Evolutionary conservation across 306 rosid species (phyloP).

Genomic region (Chamaecrista fasciculata): DNA sequence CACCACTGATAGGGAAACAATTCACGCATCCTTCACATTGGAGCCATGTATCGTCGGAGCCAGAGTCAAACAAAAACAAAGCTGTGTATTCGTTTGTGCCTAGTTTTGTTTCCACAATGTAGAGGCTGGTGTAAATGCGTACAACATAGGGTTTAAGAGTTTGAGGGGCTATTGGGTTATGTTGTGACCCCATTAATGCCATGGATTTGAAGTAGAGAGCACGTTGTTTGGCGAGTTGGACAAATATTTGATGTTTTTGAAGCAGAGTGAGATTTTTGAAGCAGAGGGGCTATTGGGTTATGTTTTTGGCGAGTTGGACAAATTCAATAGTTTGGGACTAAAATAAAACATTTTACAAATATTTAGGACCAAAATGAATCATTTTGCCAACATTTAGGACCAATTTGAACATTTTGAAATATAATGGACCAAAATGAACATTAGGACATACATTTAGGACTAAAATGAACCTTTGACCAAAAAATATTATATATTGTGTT

Average conservation of each 20-base stretch:
- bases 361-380: too few species aligned
- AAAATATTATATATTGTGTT: too few species aligned
- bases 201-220: background rate
- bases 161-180: background rate
- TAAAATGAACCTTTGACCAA: too few species aligned
- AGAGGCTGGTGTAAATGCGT: background rate
- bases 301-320: too few species aligned
- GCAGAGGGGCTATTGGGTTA: too few species aligned
- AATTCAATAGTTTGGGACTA: too few species aligned
- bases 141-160: background rate
- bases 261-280: background rate
- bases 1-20: slow-evolving; percentile 10
- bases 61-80: background rate
- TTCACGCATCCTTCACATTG: slow-evolving; percentile 8
- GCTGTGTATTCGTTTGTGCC: background rate
- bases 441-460: too few species aligned
- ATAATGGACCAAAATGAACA: too few species aligned
- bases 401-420: too few species aligned
- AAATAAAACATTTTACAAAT: too few species aligned
- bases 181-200: background rate
- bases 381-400: too few species aligned
- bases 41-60: background rate
- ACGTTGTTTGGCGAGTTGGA: background rate
- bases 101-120: background rate
- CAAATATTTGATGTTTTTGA: background rate